A percentile compares a stretch with the other conserved stretches of the same genome.
These are phyloP conservation scores for Lizonia empirigonia DNA, from an alignment of 2,329 filamentous ascomycete genomes.

Conservation along the genomic window DNA sequence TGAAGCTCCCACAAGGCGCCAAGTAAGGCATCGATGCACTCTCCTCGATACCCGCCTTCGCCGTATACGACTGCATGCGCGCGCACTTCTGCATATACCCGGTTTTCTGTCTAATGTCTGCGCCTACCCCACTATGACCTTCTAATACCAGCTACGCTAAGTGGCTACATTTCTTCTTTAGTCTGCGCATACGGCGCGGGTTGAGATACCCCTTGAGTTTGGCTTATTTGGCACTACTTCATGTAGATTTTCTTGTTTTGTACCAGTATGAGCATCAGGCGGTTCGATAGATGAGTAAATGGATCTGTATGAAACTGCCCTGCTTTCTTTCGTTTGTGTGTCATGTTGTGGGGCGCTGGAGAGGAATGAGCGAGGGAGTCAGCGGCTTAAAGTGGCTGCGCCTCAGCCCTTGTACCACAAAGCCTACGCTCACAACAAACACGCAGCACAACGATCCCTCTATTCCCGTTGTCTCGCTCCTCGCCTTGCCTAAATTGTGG, in stretches of 20 bases:
- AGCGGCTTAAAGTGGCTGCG: background rate
- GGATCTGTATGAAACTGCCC: constrained; percentile 26
- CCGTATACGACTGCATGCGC: constrained; percentile 45
- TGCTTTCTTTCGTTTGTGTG: background rate
- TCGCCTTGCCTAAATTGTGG: too few relatives aligned
- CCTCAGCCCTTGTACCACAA: background rate
- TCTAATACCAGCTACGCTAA: constrained; percentile 29
- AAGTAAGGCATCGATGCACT: constrained; percentile 35
- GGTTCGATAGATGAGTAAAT: constrained; percentile 29
- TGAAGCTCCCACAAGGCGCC: constrained; percentile 51
- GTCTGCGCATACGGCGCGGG: constrained; percentile 13
- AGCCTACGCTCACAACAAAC: background rate
- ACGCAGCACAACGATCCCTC: background rate
- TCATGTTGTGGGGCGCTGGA: background rate
- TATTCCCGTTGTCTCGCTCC: too few relatives aligned
- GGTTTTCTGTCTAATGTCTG: constrained; percentile 36
- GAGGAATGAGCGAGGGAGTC: background rate
- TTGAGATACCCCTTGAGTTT: constrained; percentile 24
- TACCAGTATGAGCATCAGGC: constrained; percentile 17
- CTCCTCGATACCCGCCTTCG: constrained; percentile 10
- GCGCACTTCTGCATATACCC: constrained; percentile 48
- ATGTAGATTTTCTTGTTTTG: constrained; percentile 18
- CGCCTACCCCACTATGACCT: constrained; percentile 22
- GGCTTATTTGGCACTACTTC: constrained; percentile 17
- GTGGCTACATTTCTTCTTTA: constrained; percentile 14